Percentiles rank a stretch among this genome's conserved stretches.
Evolutionary conservation across 306 rosid genomes (phyloP).

Genomic region (Bauhinia variegata): DNA sequence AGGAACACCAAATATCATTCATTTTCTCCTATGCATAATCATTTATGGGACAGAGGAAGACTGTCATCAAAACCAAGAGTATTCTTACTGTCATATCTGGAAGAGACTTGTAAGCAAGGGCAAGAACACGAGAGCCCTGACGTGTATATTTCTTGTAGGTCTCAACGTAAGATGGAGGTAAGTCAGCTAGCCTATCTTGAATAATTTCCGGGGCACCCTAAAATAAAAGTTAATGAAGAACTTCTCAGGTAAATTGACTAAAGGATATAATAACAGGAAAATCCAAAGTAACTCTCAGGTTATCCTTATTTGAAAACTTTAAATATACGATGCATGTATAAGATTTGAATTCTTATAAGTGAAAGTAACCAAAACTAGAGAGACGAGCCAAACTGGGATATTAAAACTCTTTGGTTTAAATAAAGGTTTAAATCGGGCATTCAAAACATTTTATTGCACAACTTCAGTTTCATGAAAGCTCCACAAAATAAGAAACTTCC

Average conservation of each 20-base stretch:
- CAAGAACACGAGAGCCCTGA: constrained; percentile 98
- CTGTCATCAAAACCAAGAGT: constrained; percentile 14
- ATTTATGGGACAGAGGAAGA: constrained; percentile 10
- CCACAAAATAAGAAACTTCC: background rate
- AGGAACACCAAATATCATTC: background rate
- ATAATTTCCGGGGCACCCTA: constrained; percentile 99
- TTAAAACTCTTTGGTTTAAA: background rate
- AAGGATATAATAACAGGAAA: constrained; percentile 27
- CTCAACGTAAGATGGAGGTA: constrained; percentile 79
- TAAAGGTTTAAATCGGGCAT: background rate
- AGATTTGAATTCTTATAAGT: constrained; percentile 5
- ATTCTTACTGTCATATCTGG: constrained; percentile 92
- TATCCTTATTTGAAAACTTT: background rate
- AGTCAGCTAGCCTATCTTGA: constrained; percentile 80
- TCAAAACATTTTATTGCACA: constrained; percentile 8
- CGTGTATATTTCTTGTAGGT: constrained; percentile 90
- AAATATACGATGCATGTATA: constrained; percentile 12
- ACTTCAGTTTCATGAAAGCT: constrained; percentile 16
- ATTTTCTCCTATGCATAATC: background rate
- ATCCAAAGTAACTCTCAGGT: constrained; percentile 14
- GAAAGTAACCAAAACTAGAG: background rate
- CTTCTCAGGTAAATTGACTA: background rate
- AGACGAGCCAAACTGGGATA: background rate
- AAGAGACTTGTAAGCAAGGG: constrained; percentile 92
- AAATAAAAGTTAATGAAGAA: constrained; percentile 28